Base-by-base conservation (phyloP, 352 stramenopile species). In the Pilasporangium apinafurcum region DNA sequence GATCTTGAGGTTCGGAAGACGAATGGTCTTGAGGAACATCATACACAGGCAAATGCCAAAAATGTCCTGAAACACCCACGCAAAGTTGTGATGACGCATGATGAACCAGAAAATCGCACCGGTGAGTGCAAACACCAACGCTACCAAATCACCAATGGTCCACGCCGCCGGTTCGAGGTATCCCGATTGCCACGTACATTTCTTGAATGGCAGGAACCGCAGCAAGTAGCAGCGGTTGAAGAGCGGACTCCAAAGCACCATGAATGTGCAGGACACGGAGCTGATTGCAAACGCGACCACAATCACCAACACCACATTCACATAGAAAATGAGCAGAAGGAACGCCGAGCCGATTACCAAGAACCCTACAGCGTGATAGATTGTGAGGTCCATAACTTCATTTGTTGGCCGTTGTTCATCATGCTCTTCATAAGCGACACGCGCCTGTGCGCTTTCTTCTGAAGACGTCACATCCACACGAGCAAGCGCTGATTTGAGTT, bases 21-120 rank as follows among this genome's bases (percentile, higher is more conserved):
- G 91, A 41, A 97, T 91, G 20, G 89, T 86, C 18, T 73, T 66
- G 26, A 98, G 61, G 48, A 98, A 98, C 10, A 96, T 52, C 22
- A 97, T 81, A 57, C 89, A 97, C 58, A 98, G 92, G 59, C 89
- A 97, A 16, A 92, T 54, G 26, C 92, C 93, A 31, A 98, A 95
- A 32, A 96, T 44, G 59, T 98, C 86, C 53, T 98, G 94, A 14
- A 96, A 69, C 14, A 97, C 53, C 91, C 92, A 98, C 28, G 71
- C 76, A 56, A 86, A 88, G 8, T 77, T 53, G 48, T 94, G 68
- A 37, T 82, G 77, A 37, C 92, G 71, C 21, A 52, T 76, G 34
- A 96, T 56, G 57, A 83, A 88, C 66, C 81, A 92, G 13, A 86
- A 45, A 13, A 86, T 17, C 21, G 63, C 57, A 13, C 69, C 49